Base-by-base conservation (phyloP, 192 early-diverging fungal species). In the Umbelopsis isabellina region DNA sequence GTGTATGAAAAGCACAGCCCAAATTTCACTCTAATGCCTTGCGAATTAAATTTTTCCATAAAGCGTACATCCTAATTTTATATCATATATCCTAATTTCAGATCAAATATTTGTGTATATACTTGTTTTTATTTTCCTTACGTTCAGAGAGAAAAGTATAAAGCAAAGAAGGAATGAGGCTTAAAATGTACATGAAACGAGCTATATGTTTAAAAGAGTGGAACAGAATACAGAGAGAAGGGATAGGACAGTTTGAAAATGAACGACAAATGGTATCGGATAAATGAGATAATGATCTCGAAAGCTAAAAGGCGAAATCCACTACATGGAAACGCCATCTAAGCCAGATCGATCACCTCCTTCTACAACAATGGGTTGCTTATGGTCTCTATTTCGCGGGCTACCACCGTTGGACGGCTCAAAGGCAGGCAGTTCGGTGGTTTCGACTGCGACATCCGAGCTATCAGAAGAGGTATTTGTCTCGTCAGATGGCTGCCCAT, bases 101-200 rank as follows among this genome's bases (percentile, higher is more conserved):
- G n/a, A n/a, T n/a, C n/a, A n/a, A n/a, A 3, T 30, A 30, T 30
- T 41, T 6, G 37, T 10, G 37, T 41, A 41, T 41, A 41, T 41
- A 41, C 37, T 41, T 41, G 37, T 6, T 41, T 41, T 41, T 41
- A 41, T 41, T 41, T 10, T 41, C 37, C 6, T 41, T 41, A 41
- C 37, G 6, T 13, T 10, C 12, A 4, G 25, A 21, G 10, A 52
- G 20, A 52, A 52, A n/a, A 25, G 15, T 61, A 27, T 35, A 61
- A n/a, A n/a, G 30, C 33, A 61, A 61, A 61, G 55, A 37, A 27
- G 30, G 30, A 35, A n/a, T 30, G 18, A 7, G 55, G n/a, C 27
- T 61, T 61, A 35, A 61, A 61, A 61, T 61, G 55, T 61, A 61
- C 55, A 61, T 61, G 55, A 5, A 27, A 41, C 37, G 52, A 55